phyloP scores from a whole-genome alignment of 2,329 filamentous ascomycete genomes.

The Whalleya microplaca region DNA sequence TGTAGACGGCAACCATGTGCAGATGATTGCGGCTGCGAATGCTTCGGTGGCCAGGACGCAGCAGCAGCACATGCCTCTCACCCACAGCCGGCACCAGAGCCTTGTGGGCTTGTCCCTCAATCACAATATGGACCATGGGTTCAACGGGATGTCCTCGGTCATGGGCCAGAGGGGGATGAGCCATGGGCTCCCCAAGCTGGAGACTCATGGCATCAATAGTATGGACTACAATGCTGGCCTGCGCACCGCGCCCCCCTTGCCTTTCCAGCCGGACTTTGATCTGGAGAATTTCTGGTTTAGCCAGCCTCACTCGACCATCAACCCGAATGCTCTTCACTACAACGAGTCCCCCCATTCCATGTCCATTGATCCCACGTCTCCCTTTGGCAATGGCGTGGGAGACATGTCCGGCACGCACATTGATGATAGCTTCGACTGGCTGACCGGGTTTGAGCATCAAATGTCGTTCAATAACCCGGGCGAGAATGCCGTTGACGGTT shows the following conservation, averaged over 20 bases:
- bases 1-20: conserved; percentile 77
- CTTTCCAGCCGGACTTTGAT: conserved; percentile 68
- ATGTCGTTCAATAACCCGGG: conserved; percentile 71
- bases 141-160: conserved; percentile 71
- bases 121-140: conserved; percentile 65
- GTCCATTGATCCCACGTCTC: conserved; percentile 64
- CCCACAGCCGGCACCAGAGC: conserved; percentile 74
- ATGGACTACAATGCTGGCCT: conserved; percentile 70
- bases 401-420: conserved; percentile 62
- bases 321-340: conserved; percentile 79
- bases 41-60: conserved; percentile 51
- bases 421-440: conserved; percentile 84
- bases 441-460: conserved; percentile 77
- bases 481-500: conserved; percentile 86
- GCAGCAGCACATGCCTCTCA: conserved; percentile 46
- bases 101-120: conserved; percentile 68
- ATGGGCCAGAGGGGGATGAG: conserved; percentile 68
- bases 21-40: conserved; percentile 68
- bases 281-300: conserved; percentile 73
- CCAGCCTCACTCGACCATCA: conserved; percentile 66
- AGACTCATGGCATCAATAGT: conserved; percentile 71
- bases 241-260: conserved; percentile 73
- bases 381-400: conserved; percentile 60
- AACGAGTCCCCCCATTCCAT: conserved; percentile 74
- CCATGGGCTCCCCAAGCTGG: conserved; percentile 78